Evolutionary conservation across 1,284 basidiomycete species (phyloP), one percentile per base, ranked within the genome.

Genomic region (Anthracocystis panici-leucophaei): DNA sequence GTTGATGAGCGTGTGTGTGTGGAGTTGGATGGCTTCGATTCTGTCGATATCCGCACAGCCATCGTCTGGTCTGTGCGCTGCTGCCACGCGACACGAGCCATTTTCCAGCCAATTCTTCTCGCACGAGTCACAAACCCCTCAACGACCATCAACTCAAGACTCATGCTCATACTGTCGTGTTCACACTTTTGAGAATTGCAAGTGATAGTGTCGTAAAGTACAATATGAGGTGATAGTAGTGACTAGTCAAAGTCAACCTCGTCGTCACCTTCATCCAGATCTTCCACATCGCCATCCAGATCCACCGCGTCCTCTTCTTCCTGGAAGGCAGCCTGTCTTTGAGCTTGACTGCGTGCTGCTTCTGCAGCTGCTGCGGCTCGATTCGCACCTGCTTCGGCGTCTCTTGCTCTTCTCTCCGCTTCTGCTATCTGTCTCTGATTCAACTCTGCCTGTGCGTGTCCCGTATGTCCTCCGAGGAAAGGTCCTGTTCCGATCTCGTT

Each of bases 231-330:
- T 38, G 35, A 16, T 12, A 38, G 4, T 38, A 12, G 14, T 1
- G 27, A 6, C 45, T 60, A 70, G 46, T 75, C 73, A 59, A 65
- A 75, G 46, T 75, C 73, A 1, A 75, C 73, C 25, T 75, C 73
- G 48, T 75, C 73, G 21, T 69, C 73, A 4, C 67, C 73, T 20
- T 73, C 66, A 46, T 81, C 79, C 12, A 81, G 51, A 54, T 81
- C 79, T 35, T 79, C 79, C n/a, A 79, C 60, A 25, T 79, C 79
- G 3, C 59, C 79, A 31, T 81, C 79, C 1, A 81, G 49, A 53
- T 81, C 74, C 44, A 76, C 77, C 2, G 64, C 69, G 45, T 70
- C 74, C 29, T 76, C 69, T 8, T 76, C 70, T 8, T 67, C 58
- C 41, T 73, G 67, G 25, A 75, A 65, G 2, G 77, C 62, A 2